A percentile compares a stretch with the other conserved stretches of the same genome.
Conservation (phyloP, 2,329 filamentous ascomycete genomes). For the Diaporthe australafricana region DNA sequence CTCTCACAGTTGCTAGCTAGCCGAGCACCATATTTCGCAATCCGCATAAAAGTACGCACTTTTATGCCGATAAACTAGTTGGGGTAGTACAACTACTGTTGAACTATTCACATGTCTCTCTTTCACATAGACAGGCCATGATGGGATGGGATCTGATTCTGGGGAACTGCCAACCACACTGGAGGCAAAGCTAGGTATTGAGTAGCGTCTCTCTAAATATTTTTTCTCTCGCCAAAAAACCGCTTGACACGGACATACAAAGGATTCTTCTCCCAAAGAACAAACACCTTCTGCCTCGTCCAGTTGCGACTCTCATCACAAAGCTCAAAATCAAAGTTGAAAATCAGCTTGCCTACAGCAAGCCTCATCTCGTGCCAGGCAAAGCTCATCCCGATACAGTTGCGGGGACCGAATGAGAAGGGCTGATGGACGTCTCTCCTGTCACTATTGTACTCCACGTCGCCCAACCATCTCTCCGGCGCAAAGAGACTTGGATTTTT, state of each 20-base stretch:
- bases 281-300: slow-evolving; percentile 7
- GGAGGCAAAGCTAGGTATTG: too few relatives aligned
- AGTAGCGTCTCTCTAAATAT: not conserved
- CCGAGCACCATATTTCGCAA: too few relatives aligned
- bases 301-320: slow-evolving; percentile 4
- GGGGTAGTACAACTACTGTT: too few relatives aligned
- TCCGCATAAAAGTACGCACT: too few relatives aligned
- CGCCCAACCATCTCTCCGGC: slow-evolving; percentile 17
- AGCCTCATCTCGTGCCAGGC: slow-evolving; percentile 24
- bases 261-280: slow-evolving; percentile 1
- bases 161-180: too few relatives aligned
- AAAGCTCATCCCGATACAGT: slow-evolving; percentile 17
- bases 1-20: too few relatives aligned
- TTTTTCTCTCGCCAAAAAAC: not conserved
- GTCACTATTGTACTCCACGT: not conserved
- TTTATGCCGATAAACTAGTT: too few relatives aligned
- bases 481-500: not conserved
- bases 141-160: too few relatives aligned
- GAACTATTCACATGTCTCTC: too few relatives aligned
- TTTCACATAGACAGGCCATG: too few relatives aligned
- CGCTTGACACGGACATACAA: not conserved
- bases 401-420: slow-evolving; percentile 20
- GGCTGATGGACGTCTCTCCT: slow-evolving; percentile 10
- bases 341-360: slow-evolving; percentile 1
- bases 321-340: slow-evolving; percentile 17